Percentiles rank a stretch among this genome's conserved stretches.
phyloP scores from a whole-genome alignment of 75 land plant genomes.

The Sequoia sempervirens region DNA sequence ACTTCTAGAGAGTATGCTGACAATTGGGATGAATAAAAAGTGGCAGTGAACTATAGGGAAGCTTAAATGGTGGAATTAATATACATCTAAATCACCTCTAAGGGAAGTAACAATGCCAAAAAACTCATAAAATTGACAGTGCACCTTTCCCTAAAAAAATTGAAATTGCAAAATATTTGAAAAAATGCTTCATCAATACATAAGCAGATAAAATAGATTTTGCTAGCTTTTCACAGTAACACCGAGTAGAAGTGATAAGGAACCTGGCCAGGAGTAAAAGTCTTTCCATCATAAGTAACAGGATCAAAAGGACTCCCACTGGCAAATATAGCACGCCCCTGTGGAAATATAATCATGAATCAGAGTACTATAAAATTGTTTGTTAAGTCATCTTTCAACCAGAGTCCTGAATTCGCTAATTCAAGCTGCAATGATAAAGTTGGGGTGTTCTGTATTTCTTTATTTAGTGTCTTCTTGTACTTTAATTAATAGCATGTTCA shows the following conservation, averaged over 20 bases:
- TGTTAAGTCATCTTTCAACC: not conserved
- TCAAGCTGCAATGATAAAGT: not conserved
- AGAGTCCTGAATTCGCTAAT: not conserved
- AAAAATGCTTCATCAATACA: not conserved
- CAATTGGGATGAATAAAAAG: not conserved
- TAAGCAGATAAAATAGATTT: not conserved
- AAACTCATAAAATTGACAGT: not conserved
- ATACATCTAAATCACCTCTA: not conserved
- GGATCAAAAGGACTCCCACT: conserved; percentile 98
- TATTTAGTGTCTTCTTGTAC: not conserved
- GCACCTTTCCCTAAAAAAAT: not conserved
- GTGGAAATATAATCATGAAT: conserved; percentile 12
- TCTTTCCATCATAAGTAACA: conserved; percentile 63
- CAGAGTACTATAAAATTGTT: not conserved
- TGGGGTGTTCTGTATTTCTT: not conserved
- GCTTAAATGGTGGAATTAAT: not conserved
- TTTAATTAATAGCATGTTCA: not conserved
- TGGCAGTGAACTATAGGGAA: not conserved
- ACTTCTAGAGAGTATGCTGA: not conserved
- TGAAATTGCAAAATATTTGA: not conserved
- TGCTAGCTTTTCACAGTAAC: not conserved
- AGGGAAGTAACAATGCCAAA: not conserved
- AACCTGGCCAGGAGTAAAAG: conserved; percentile 83
- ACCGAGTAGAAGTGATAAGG: not conserved
- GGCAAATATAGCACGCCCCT: conserved; percentile 89